Evolutionary conservation across 2,329 filamentous ascomycete genomes (phyloP), one percentile per base, ranked within the genome.

Genomic region (Orbilia blumenaviensis): DNA sequence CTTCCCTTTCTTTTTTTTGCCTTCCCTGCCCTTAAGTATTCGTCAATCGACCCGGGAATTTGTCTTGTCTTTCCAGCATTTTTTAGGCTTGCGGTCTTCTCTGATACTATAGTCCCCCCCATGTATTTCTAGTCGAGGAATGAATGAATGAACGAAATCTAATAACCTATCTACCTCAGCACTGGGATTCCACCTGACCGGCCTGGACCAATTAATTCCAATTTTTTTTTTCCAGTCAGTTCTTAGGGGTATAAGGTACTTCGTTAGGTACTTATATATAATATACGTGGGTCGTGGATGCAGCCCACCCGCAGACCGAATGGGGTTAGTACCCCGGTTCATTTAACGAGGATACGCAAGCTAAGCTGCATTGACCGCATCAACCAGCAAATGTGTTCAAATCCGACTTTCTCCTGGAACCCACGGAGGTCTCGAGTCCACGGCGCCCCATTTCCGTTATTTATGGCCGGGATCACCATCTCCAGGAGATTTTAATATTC

Each of bases 301-400:
- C n/a, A 18, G 25, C 32, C 29, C 38, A 16, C 54, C 34, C 21
- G 36, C 36, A 2, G 36, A 12, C 21, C 29, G 29, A 36, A 56
- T 10, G 25, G 18, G 56, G 56, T 23, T 44, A 56, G 52, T 56
- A 27, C 48, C 32, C 32, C 52, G 32, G 52, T 18, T 34, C 18
- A 32, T 38, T 38, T 36, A 38, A 56, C 52, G 52, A 56, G 52
- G 16, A 23, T 38, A 38, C 18, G 52, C 32, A 36, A 54, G 29
- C 52, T 56, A 56, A 56, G 52, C 52, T 36, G 52, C 32, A 56
- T 56, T 56, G 7, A 18, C 52, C 14, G 52, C 32, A 38, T 56
- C 52, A 56, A 54, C 34, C 56, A 71, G 56, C 36, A 41, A 44
- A 71, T 71, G 66, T 71, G 66, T 62, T 71, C 66, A 63, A 60